phyloP scores from a whole-genome alignment of 106 monocot genomes.

The Phalaenopsis aphrodite region DNA sequence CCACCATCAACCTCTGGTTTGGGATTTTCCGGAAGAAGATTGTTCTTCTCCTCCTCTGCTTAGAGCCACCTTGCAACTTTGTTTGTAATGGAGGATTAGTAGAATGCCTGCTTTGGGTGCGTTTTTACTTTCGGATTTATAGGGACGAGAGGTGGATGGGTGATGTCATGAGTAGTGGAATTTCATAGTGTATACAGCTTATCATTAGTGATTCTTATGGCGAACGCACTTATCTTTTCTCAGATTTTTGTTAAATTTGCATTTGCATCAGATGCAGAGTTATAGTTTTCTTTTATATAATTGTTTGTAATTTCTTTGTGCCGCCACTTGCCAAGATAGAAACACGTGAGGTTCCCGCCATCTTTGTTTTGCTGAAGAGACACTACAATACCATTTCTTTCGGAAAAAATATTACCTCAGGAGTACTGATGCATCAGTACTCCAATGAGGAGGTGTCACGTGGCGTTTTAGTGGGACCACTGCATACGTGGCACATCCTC shows the following conservation, averaged over 20 bases:
- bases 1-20: conserved; percentile 10
- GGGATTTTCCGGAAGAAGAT: background rate
- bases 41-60: background rate
- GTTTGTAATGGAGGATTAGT: background rate
- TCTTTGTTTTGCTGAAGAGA: background rate
- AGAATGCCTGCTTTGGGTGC: background rate
- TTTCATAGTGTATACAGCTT: background rate
- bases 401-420: too few relatives aligned
- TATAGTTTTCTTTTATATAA: background rate
- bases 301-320: background rate
- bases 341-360: background rate
- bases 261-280: background rate
- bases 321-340: background rate
- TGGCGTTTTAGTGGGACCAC: too few relatives aligned
- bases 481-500: too few relatives aligned
- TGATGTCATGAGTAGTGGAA: background rate
- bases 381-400: background rate
- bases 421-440: too few relatives aligned
- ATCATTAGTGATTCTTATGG: background rate
- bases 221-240: background rate
- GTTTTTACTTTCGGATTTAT: background rate
- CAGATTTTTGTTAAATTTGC: background rate
- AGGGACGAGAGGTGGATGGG: background rate
- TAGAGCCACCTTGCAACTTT: background rate
- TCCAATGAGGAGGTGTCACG: too few relatives aligned